Evolutionary conservation across 2,329 filamentous ascomycete species (phyloP).

Genomic region (Phialophora verrucosa): DNA sequence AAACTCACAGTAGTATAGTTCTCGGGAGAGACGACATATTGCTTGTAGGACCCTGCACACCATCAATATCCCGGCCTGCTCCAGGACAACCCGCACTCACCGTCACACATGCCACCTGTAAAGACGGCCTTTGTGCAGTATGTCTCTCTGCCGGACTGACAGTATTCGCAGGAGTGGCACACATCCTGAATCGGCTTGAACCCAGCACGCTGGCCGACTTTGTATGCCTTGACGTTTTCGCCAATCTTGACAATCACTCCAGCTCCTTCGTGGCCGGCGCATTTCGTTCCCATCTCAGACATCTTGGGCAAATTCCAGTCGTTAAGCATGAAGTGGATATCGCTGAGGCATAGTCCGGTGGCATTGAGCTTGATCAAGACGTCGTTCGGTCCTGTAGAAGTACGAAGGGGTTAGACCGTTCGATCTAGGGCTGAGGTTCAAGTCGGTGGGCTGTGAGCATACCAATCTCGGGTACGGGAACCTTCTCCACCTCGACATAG

Average conservation of each 20-base stretch:
- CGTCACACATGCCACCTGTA: conserved; percentile 50
- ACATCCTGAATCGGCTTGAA: conserved; percentile 59
- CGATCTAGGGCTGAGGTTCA: not conserved
- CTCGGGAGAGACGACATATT: conserved; percentile 64
- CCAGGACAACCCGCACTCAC: conserved; percentile 27
- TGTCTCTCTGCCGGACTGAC: conserved; percentile 60
- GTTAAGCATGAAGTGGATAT: conserved; percentile 63
- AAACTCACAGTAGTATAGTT: conserved; percentile 53
- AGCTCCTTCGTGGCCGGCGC: conserved; percentile 62
- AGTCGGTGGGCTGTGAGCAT: conserved; percentile 2
- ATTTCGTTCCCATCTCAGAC: conserved; percentile 52
- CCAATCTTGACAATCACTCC: conserved; percentile 64
- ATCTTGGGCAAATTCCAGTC: conserved; percentile 59
- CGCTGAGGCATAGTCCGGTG: conserved; percentile 64
- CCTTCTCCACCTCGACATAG: conserved; percentile 38
- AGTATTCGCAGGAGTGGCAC: conserved; percentile 58
- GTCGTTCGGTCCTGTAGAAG: conserved; percentile 56
- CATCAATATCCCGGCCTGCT: conserved; percentile 6
- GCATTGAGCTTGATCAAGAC: conserved; percentile 63
- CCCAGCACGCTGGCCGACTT: conserved; percentile 61
- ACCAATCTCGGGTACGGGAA: conserved; percentile 40
- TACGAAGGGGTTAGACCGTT: not conserved
- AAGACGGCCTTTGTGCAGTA: conserved; percentile 57
- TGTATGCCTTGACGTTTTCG: conserved; percentile 58
- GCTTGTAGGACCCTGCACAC: conserved; percentile 59